Evolutionary conservation across 371 early-diverging fungal genomes (phyloP).

Genomic region (Smittium culicis): DNA sequence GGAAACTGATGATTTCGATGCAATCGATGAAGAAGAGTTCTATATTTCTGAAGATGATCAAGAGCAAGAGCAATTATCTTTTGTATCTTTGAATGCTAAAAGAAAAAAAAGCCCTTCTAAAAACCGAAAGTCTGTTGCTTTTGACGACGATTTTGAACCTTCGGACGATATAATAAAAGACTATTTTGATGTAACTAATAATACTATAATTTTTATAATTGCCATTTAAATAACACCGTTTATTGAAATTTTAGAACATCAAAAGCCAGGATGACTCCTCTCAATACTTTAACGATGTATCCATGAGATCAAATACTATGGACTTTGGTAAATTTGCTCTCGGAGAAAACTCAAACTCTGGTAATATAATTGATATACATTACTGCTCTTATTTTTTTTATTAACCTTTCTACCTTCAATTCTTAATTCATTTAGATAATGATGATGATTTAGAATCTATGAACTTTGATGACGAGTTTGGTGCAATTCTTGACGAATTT

Average conservation of each 20-base stretch:
- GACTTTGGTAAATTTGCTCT: background rate
- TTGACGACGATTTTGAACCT: background rate
- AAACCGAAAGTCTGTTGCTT: background rate
- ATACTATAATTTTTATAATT: background rate
- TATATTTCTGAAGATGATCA: no score
- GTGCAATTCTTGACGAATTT: background rate
- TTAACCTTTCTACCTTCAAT: background rate
- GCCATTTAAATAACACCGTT: background rate
- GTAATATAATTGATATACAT: no score
- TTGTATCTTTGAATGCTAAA: no score
- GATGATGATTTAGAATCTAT: background rate
- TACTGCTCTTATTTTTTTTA: background rate
- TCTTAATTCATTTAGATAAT: background rate
- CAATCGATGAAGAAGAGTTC: no score
- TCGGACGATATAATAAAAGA: background rate
- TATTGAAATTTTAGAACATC: background rate
- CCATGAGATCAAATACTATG: background rate
- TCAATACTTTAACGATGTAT: background rate
- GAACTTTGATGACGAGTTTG: background rate
- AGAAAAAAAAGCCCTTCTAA: background rate
- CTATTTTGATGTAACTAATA: background rate
- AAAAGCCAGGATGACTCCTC: background rate
- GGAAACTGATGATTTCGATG: background rate
- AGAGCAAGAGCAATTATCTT: no score
- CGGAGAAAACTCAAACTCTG: background rate